Evolutionary conservation across 2,329 filamentous ascomycete genomes (phyloP), one percentile per base, ranked within the genome.

Genomic region (Hirsutella minnesotensis): DNA sequence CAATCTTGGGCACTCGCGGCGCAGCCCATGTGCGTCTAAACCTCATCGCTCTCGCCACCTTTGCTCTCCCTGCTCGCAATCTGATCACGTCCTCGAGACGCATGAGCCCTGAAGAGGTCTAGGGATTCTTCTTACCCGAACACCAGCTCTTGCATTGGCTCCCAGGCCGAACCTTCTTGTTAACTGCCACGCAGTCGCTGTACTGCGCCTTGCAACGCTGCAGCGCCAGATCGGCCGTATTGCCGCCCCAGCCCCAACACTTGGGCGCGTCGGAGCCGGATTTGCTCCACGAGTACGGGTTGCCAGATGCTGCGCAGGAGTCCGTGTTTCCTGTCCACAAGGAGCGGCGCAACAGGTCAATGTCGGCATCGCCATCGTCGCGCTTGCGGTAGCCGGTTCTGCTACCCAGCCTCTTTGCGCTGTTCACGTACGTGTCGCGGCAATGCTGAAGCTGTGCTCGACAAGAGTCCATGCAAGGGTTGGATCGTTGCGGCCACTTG

Each of bases 381-480:
- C 55, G 56, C 46, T 51, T 52, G 41, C 51, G 47, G 45, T 53
- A 53, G 37, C 49, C 49, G 46, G 48, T 49, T 45, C 55, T 52
- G 39, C 51, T 50, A 45, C 54, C 52, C 20, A 58, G 48, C 37
- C 49, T 49, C 51, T 62, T 60, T 61, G 72, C 75, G 35, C 67
- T 64, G 56, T 71, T 54, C 44, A 66, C 69, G 50, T 77, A 77
- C 33, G 67, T 65, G 34, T 54, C 55, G 20, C 64, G 50, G 54
- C 73, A 77, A 42, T 66, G 56, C 30, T 67, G 53, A 55, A 67
- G 72, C 61, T 77, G 73, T 41, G 62, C 59, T 57, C 69, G 63
- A 62, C 73, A 77, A 24, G 73, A 72, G 48, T 72, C 70, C 41
- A 59, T 52, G 53, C 73, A 77, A 40, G 66, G 73, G 47, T 58